Evolutionary conservation across 2,329 filamentous ascomycete genomes (phyloP).

Genomic region (Endothia cerciana): DNA sequence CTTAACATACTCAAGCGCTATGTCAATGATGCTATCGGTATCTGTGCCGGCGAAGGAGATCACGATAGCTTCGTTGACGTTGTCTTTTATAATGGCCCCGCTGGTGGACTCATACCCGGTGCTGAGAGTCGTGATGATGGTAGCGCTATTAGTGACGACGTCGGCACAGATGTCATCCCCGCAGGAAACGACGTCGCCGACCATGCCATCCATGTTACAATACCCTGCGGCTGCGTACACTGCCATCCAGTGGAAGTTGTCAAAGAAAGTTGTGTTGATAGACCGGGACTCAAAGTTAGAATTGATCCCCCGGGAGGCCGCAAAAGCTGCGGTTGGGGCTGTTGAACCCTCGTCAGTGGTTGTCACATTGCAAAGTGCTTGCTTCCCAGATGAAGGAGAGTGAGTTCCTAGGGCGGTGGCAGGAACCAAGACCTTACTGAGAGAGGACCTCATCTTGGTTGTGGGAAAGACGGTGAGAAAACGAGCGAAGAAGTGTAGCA

Average conservation of each 20-base stretch:
- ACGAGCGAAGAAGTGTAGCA: not conserved
- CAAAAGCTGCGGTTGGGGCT: constrained; percentile 8
- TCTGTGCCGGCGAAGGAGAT: constrained; percentile 32
- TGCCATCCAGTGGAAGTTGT: constrained; percentile 32
- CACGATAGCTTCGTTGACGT: constrained; percentile 31
- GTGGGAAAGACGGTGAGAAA: not conserved
- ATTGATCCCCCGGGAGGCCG: not conserved
- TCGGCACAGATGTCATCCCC: constrained; percentile 29
- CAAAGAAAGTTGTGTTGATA: constrained; percentile 11
- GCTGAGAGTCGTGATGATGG: constrained; percentile 30
- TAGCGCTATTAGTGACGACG: constrained; percentile 28
- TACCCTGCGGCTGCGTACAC: constrained; percentile 34
- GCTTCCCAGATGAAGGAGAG: not conserved
- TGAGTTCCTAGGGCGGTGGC: not conserved
- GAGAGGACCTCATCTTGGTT: not conserved
- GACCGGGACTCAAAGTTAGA: not conserved
- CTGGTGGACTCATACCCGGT: constrained; percentile 26
- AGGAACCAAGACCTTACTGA: not conserved
- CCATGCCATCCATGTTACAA: constrained; percentile 31
- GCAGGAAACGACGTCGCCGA: constrained; percentile 29
- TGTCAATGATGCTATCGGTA: constrained; percentile 24
- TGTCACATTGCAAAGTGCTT: too few relatives aligned
- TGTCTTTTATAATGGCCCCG: constrained; percentile 32
- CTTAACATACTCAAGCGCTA: constrained; percentile 27
- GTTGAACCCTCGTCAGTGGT: not conserved